Evolutionary conservation across 1,284 basidiomycete species (phyloP).

Genomic region (Heterobasidion parviporum): DNA sequence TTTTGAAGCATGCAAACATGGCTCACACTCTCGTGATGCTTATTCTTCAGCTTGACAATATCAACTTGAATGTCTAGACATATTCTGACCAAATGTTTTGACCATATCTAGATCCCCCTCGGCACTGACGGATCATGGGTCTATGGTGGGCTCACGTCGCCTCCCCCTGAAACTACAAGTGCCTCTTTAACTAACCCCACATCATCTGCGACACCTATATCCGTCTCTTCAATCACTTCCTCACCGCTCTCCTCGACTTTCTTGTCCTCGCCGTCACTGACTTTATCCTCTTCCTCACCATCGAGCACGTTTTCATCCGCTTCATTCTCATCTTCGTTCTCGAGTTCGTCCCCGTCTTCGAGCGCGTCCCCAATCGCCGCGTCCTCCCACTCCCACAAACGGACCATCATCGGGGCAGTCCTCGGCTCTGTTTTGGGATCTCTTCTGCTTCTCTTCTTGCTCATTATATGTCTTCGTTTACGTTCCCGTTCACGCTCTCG

Average conservation of each 20-base stretch:
- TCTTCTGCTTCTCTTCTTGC: slow-evolving; percentile 31
- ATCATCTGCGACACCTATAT: slow-evolving; percentile 15
- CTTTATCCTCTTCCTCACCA: slow-evolving; percentile 6
- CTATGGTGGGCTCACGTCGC: slow-evolving; percentile 54
- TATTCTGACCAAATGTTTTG: background rate
- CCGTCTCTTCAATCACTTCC: slow-evolving; percentile 13
- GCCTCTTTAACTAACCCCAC: slow-evolving; percentile 7
- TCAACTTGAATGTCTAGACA: background rate
- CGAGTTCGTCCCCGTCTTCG: slow-evolving; percentile 9
- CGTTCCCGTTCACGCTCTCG: slow-evolving; percentile 33
- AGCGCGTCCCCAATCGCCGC: slow-evolving; percentile 18
- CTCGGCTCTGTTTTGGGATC: slow-evolving; percentile 17
- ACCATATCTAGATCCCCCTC: slow-evolving; percentile 51
- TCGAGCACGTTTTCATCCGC: slow-evolving; percentile 8
- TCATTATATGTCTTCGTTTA: slow-evolving; percentile 40
- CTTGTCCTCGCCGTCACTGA: background rate
- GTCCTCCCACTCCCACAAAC: slow-evolving; percentile 13
- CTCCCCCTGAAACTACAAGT: slow-evolving; percentile 24
- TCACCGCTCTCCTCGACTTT: slow-evolving; percentile 1
- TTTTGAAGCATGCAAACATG: too few species aligned
- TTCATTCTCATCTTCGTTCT: slow-evolving; percentile 11
- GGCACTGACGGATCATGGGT: slow-evolving; percentile 50
- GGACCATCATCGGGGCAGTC: slow-evolving; percentile 38
- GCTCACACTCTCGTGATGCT: too few species aligned
- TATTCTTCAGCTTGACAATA: too few species aligned